Conservation (phyloP, 108 stramenopile species). For the Asterionellopsis glacialis region DNA sequence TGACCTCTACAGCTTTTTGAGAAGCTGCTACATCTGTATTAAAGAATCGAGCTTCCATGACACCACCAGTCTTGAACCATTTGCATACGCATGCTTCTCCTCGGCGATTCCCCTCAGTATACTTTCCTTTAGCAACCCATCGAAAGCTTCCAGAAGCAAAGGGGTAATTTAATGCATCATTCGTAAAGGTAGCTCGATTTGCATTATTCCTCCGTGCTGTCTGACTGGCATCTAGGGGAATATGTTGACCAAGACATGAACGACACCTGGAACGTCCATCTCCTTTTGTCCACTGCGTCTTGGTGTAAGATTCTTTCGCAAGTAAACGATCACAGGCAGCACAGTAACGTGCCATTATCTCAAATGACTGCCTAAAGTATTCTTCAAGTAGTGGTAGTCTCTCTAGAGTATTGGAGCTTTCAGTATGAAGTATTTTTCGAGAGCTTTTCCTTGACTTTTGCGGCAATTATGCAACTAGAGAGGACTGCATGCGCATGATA, state of each 20-base stretch:
- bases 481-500: no score
- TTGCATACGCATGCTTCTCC: conserved; percentile 38
- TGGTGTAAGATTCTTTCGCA: conserved; percentile 7
- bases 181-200: conserved; percentile 13
- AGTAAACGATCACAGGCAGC: conserved; percentile 11
- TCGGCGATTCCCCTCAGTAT: conserved; percentile 18
- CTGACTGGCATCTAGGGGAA: conserved; percentile 19
- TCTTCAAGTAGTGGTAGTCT: no score
- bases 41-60: conserved; percentile 26
- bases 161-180: conserved; percentile 16
- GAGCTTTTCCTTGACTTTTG: no score
- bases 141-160: conserved; percentile 36
- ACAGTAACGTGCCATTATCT: conserved; percentile 10
- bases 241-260: conserved; percentile 7
- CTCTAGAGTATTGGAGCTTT: no score
- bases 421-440: no score
- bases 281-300: conserved; percentile 26
- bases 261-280: conserved; percentile 14
- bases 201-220: conserved; percentile 29
- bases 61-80: conserved; percentile 39
- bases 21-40: conserved; percentile 23
- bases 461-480: no score
- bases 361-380: no score
- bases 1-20: conserved; percentile 20
- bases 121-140: conserved; percentile 31